A percentile compares a stretch with the other conserved stretches of the same genome.
Evolutionary conservation across 2,329 filamentous ascomycete genomes (phyloP).

Genomic region (Botrytis cinerea): DNA sequence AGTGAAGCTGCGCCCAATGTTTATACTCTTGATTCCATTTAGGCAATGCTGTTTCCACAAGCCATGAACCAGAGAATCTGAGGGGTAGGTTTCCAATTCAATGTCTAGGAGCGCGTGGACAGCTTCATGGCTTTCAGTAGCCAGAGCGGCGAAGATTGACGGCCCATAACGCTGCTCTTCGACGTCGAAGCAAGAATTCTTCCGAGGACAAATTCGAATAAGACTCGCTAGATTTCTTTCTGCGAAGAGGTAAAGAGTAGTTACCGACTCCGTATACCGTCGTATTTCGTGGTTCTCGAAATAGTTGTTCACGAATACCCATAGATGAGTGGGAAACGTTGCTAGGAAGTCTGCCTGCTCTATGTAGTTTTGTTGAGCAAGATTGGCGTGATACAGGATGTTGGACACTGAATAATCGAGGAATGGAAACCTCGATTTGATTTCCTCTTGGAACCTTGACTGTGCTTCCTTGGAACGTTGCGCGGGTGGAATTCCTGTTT

Average conservation of each 20-base stretch:
- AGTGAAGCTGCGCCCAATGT: constrained; percentile 23
- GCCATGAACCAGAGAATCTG: constrained; percentile 15
- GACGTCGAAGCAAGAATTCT: constrained; percentile 31
- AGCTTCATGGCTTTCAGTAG: constrained; percentile 39
- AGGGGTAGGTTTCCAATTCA: constrained; percentile 19
- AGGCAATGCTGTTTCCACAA: constrained; percentile 25
- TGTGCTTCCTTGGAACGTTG: neutral
- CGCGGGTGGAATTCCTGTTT: fast-evolving
- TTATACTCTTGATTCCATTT: constrained; percentile 14
- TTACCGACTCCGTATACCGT: constrained; percentile 36
- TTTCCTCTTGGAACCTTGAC: constrained; percentile 32
- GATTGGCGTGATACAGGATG: constrained; percentile 47
- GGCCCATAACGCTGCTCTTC: constrained; percentile 41
- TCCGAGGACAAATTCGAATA: constrained; percentile 38
- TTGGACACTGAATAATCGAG: constrained; percentile 49
- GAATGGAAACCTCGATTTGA: constrained; percentile 45
- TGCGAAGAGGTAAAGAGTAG: constrained; percentile 44
- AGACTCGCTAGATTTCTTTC: constrained; percentile 37
- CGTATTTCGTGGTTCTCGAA: constrained; percentile 38
- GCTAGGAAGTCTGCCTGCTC: constrained; percentile 43
- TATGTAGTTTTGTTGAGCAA: constrained; percentile 40
- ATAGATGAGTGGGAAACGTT: constrained; percentile 38
- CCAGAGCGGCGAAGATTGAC: constrained; percentile 44
- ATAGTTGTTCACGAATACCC: constrained; percentile 41
- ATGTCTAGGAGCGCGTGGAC: constrained; percentile 35